phyloP scores from a whole-genome alignment of 192 early-diverging fungal species.

The Backusella mclennaniae region DNA sequence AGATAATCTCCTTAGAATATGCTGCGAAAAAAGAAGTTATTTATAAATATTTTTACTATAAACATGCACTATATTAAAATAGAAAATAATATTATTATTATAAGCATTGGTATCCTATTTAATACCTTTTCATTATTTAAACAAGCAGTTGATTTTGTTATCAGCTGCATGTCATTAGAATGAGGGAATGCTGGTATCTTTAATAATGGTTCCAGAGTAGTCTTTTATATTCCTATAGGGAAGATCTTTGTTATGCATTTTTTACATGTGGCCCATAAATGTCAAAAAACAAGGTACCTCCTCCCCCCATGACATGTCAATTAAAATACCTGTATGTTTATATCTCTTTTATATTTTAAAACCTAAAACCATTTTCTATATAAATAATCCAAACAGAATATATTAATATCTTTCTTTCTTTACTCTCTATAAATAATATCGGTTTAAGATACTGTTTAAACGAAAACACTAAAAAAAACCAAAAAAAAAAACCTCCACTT shows the following conservation, averaged over 20 bases:
- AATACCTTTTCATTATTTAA: background rate
- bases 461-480: background rate
- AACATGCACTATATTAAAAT: background rate
- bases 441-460: background rate
- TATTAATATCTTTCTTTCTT: background rate
- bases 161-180: background rate
- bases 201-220: background rate
- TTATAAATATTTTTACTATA: background rate
- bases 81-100: background rate
- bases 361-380: background rate
- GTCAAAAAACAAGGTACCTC: background rate
- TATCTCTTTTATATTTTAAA: background rate
- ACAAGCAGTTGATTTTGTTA: background rate
- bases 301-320: conserved; percentile 2
- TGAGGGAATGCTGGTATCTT: background rate
- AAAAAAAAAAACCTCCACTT: background rate
- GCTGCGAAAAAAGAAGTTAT: background rate
- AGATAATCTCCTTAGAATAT: too few relatives aligned
- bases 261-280: background rate
- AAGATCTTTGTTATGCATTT: background rate
- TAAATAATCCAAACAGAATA: background rate
- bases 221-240: background rate
- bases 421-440: background rate
- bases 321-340: background rate
- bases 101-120: background rate